Percentiles rank a stretch among this genome's conserved stretches.
Conservation (phyloP, 257 asterid species). For the Vinca minor region DNA sequence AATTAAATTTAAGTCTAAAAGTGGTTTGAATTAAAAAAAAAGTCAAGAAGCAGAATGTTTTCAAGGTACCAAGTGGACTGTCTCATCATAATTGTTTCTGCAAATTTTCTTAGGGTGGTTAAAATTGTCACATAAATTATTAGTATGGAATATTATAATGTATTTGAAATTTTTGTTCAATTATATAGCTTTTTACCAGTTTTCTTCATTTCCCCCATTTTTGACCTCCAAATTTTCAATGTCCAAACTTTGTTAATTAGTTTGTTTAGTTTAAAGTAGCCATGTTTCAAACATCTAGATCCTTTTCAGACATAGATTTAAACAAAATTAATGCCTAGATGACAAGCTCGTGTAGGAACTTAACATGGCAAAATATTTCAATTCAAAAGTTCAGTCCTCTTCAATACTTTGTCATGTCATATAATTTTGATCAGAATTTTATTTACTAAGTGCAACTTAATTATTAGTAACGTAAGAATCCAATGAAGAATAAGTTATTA, state of each 20-base stretch:
- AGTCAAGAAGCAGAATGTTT: constrained; percentile 5
- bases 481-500: no score
- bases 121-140: neutral
- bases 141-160: no score
- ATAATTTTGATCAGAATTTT: no score
- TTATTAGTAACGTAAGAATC: no score
- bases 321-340: neutral
- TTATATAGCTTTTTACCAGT: neutral
- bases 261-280: neutral
- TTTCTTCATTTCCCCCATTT: neutral
- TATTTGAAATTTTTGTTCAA: no score
- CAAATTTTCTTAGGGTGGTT: neutral
- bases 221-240: neutral
- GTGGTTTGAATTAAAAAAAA: constrained; percentile 4
- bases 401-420: no score
- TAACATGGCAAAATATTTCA: neutral
- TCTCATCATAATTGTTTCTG: neutral
- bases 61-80: neutral
- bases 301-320: neutral
- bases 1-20: neutral
- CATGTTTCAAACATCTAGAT: neutral
- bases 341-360: neutral
- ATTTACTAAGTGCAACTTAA: no score
- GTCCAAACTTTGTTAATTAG: neutral
- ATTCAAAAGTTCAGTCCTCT: no score